Conservation (phyloP, 164 flowering plant species). For the Taxillus chinensis region DNA sequence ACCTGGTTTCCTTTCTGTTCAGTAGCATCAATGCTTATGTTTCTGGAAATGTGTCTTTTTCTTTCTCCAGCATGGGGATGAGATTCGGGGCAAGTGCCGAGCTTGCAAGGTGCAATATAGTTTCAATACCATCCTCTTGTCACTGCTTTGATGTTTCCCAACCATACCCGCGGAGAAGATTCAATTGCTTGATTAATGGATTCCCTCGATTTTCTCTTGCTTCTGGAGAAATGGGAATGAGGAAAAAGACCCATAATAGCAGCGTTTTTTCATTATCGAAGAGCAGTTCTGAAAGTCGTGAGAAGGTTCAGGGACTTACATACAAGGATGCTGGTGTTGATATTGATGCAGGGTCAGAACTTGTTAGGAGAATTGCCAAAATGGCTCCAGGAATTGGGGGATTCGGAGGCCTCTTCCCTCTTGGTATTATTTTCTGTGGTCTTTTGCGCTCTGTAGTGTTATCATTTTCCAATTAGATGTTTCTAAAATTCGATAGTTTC, state of each 20-base stretch:
- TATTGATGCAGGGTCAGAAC: slow-evolving; percentile 93
- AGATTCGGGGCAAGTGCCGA: slow-evolving; percentile 18
- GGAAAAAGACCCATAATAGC: not conserved
- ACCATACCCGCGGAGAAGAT: slow-evolving; percentile 1
- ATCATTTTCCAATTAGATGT: too few relatives aligned
- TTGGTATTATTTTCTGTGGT: slow-evolving; percentile 28
- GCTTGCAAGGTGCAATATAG: slow-evolving; percentile 10
- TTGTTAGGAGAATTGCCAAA: slow-evolving; percentile 75
- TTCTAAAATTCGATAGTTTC: too few relatives aligned
- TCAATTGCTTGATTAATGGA: slow-evolving; percentile 1
- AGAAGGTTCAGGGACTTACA: slow-evolving; percentile 32
- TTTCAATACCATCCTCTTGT: not conserved
- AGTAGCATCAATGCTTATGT: too few relatives aligned
- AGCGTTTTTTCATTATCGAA: slow-evolving; percentile 4
- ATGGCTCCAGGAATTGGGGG: slow-evolving; percentile 97
- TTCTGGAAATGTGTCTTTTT: too few relatives aligned
- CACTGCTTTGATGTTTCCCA: slow-evolving; percentile 1
- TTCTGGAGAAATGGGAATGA: slow-evolving; percentile 2
- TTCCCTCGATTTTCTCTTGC: slow-evolving; percentile 3
- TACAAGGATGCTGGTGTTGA: slow-evolving; percentile 93
- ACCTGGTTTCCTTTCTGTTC: too few relatives aligned
- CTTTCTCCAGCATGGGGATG: slow-evolving; percentile 9
- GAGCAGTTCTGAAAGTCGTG: slow-evolving; percentile 1
- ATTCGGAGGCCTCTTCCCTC: slow-evolving; percentile 86
- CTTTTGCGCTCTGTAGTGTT: too few relatives aligned